Evolutionary conservation across 257 asterid species (phyloP).

Genomic region (Capsicum baccatum): DNA sequence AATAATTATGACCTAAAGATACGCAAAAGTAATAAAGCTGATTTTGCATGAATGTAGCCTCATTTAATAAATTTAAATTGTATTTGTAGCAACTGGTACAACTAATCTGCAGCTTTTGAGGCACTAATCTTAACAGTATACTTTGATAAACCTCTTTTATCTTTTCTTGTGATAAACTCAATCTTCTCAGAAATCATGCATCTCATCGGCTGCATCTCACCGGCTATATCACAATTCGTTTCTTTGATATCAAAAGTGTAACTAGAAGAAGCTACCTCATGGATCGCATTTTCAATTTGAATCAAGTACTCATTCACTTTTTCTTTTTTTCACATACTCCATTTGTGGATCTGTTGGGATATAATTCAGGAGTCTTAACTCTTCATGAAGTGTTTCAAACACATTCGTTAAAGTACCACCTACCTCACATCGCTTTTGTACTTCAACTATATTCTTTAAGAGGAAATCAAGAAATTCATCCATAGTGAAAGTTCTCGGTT

Average conservation of each 20-base stretch:
- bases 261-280: not conserved
- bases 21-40: no score
- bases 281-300: not conserved
- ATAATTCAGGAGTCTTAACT: not conserved
- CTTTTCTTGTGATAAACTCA: not conserved
- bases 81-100: no score
- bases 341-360: not conserved
- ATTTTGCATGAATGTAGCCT: no score
- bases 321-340: not conserved
- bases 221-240: not conserved
- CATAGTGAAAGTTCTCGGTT: no score
- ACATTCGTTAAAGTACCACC: not conserved
- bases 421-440: no score
- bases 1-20: no score
- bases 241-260: not conserved
- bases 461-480: no score
- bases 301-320: not conserved
- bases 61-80: no score
- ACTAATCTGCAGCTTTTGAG: no score
- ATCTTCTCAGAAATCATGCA: not conserved
- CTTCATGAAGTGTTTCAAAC: not conserved
- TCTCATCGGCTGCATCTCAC: not conserved
- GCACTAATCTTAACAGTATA: no score
- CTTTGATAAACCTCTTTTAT: no score
- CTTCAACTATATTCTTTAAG: no score